phyloP scores from a whole-genome alignment of 148 eudicot species.

The Selenicereus undatus region DNA sequence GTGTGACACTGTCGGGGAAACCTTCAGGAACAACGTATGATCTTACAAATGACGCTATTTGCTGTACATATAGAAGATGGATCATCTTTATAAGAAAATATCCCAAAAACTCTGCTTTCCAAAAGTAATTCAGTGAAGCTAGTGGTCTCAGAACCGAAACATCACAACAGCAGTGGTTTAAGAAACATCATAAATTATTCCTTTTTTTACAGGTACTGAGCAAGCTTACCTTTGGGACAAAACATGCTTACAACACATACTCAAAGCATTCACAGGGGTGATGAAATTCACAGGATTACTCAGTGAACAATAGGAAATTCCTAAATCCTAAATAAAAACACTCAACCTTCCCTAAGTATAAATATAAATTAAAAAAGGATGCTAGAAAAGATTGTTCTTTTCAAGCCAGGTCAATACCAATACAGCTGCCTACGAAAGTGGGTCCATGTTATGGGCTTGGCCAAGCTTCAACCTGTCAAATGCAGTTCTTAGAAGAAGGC shows the following conservation, averaged over 20 bases:
- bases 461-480: no score
- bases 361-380: background rate
- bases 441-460: no score
- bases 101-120: background rate
- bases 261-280: background rate
- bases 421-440: no score
- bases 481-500: no score
- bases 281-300: background rate
- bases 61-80: conserved; percentile 41
- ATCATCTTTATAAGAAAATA: background rate
- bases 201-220: background rate
- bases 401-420: background rate
- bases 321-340: background rate
- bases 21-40: conserved; percentile 99
- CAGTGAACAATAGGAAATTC: background rate
- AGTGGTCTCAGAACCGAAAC: background rate
- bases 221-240: background rate
- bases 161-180: background rate
- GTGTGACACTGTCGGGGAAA: conserved; percentile 86
- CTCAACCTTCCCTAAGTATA: background rate
- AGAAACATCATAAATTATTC: background rate
- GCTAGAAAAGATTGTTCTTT: background rate
- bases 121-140: background rate
- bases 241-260: background rate
- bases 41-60: conserved; percentile 69